These are phyloP conservation scores for Pseudogymnoascus sp. DNA, from an alignment of 2,329 filamentous ascomycete species.

Conservation along the genomic window DNA sequence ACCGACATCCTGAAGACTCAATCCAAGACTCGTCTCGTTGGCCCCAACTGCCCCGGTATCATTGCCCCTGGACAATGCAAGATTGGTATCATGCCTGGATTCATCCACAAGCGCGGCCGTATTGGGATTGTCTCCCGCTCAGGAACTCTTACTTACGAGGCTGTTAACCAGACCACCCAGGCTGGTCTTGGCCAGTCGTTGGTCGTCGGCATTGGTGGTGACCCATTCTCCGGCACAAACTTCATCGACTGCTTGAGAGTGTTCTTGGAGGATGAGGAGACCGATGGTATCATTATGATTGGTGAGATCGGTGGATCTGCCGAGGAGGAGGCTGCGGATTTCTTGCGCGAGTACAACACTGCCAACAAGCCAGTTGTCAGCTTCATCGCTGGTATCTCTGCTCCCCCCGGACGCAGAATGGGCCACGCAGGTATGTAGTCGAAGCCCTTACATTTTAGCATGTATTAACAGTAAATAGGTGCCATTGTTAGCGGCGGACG, in stretches of 20 bases:
- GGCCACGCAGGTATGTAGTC: conserved; percentile 71
- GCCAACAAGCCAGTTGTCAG: conserved; percentile 91
- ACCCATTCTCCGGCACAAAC: conserved; percentile 98
- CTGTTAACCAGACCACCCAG: conserved; percentile 98
- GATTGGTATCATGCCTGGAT: conserved; percentile 99
- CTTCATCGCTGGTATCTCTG: conserved; percentile 98
- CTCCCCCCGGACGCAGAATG: conserved; percentile 93
- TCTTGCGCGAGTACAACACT: conserved; percentile 85
- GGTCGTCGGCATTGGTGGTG: conserved; percentile 95
- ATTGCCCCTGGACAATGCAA: conserved; percentile 96
- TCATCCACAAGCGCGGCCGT: conserved; percentile 99
- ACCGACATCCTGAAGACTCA: conserved; percentile 97
- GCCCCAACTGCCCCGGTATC: conserved; percentile 97
- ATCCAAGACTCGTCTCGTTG: conserved; percentile 91
- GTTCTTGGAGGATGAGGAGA: conserved; percentile 92
- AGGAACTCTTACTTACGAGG: conserved; percentile 97
- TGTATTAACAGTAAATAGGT: conserved; percentile 29
- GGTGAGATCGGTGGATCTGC: conserved; percentile 96
- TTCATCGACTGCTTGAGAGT: conserved; percentile 99
- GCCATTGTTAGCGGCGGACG: conserved; percentile 97
- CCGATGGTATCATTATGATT: conserved; percentile 99
- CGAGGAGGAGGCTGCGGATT: conserved; percentile 97
- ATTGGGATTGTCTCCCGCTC: conserved; percentile 98
- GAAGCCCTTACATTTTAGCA: not conserved
- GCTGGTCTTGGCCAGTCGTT: conserved; percentile 95